Base-by-base conservation (phyloP, 768 basidiomycete genomes). In the Paxillus ammoniavirescens region DNA sequence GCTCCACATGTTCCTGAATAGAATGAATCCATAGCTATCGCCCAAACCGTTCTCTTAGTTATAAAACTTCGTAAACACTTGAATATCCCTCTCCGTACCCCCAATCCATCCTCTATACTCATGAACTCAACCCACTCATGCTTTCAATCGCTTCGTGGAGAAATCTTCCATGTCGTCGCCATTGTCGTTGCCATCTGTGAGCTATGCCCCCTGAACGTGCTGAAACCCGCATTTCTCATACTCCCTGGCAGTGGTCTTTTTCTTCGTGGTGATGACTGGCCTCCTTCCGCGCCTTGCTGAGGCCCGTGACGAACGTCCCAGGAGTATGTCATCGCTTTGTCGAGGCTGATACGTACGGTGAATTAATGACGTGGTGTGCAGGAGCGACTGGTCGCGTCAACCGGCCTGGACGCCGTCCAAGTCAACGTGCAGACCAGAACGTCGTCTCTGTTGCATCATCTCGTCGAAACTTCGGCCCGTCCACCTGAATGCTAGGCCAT, bases 121-220 rank as follows among this genome's bases (percentile, higher is more conserved):
- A 60, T 60, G 53, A 31, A 14, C 17, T 46, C 30, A 10, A 3
- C 30, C 30, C 47, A 47, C n/a, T 4, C 5, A 23, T 45, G 17
- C 2, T 49, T 52, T 42, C 18, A 30, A 7, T 49, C 44, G 42
- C 14, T 55, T 26, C 36, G 31, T 13, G 57, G 44, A 13, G 5
- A 33, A 21, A 14, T 26, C 7, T 2, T 47, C 40, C 4, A 40
- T 12, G 13, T 37, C 17, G 21, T 36, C 8, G 3, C 13, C 8
- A 15, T 40, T n/a, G 42, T n/a, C 9, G 3, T 54, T 18, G 40
- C 17, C 17, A 54, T 59, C 8, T 15, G 58, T 59, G 48, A 42
- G 57, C 23, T 40, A 18, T 8, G 38, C 17, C 38, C 8, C 5
- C 9, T 3, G 8, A 2, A 12, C 13, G 10, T 43, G 15, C 14